Evolutionary conservation across 371 early-diverging fungal species (phyloP).

Genomic region (Mycotypha africana): DNA sequence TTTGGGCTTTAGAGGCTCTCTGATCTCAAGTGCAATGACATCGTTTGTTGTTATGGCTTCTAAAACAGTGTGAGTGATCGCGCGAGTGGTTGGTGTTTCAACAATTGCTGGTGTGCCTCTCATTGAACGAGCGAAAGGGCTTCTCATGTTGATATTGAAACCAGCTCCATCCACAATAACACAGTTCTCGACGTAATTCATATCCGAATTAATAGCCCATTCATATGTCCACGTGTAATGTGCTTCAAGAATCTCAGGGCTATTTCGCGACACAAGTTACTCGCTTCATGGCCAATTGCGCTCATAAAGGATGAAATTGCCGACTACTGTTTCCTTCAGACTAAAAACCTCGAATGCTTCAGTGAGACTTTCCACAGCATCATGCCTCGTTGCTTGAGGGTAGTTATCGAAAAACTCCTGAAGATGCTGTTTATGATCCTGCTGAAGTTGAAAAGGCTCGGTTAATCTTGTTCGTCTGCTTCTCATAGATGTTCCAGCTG

Average conservation of each 20-base stretch:
- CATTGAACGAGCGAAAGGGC: conserved; percentile 5
- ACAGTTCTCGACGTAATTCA: conserved; percentile 9
- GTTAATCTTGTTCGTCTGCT: conserved; percentile 9
- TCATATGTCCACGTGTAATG: background rate
- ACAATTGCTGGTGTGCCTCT: conserved; percentile 12
- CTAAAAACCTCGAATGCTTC: conserved; percentile 11
- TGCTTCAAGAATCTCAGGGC: background rate
- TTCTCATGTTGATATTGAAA: conserved; percentile 13
- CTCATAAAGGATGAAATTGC: conserved; percentile 13
- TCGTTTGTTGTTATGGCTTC: conserved; percentile 4
- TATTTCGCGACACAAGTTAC: conserved; percentile 2
- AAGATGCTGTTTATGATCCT: conserved; percentile 9
- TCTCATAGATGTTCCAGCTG: conserved; percentile 9
- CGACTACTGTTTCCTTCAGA: conserved; percentile 9
- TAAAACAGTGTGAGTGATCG: conserved; percentile 8
- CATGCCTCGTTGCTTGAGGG: conserved; percentile 4
- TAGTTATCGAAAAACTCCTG: conserved; percentile 5
- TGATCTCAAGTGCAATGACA: conserved; percentile 2
- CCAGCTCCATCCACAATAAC: conserved; percentile 15
- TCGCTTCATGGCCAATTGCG: conserved; percentile 9
- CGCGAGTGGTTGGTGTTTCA: conserved; percentile 7
- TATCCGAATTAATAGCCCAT: conserved; percentile 5
- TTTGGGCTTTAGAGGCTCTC: too few relatives aligned
- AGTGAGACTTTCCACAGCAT: conserved; percentile 8
- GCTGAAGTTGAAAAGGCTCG: conserved; percentile 4